Conservation (phyloP, 1,284 basidiomycete species). For the Apiotrichum mycotoxinovorans region DNA sequence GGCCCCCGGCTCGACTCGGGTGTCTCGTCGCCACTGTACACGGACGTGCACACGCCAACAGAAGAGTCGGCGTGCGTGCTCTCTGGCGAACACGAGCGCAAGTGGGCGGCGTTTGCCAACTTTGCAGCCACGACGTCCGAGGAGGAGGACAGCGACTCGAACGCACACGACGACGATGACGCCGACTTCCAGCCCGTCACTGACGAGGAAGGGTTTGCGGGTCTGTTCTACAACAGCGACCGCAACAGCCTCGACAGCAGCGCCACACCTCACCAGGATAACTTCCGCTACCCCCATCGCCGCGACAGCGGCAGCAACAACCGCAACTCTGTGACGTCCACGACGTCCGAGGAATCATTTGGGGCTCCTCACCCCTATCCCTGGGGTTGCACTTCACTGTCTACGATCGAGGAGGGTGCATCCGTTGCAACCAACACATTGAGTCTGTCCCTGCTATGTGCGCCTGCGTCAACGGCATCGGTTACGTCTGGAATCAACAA, state of each 20-base stretch:
- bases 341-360: neutral
- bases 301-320: neutral
- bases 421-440: neutral
- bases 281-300: too few species aligned
- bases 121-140: neutral
- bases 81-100: neutral
- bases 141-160: neutral
- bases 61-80: neutral
- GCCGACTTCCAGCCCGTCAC: constrained; percentile 2
- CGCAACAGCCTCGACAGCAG: neutral
- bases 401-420: neutral
- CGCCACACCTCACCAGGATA: too few species aligned
- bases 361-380: neutral
- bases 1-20: neutral
- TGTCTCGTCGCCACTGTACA: neutral
- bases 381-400: neutral
- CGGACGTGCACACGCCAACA: neutral
- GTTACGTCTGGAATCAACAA: too few species aligned
- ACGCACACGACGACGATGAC: neutral
- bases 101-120: constrained; percentile 1
- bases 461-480: neutral
- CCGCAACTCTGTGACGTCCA: neutral
- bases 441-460: neutral
- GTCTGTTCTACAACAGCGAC: neutral
- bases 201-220: neutral